phyloP scores from a whole-genome alignment of 2,329 filamentous ascomycete species.

The Gnomoniopsis smithogilvyi region DNA sequence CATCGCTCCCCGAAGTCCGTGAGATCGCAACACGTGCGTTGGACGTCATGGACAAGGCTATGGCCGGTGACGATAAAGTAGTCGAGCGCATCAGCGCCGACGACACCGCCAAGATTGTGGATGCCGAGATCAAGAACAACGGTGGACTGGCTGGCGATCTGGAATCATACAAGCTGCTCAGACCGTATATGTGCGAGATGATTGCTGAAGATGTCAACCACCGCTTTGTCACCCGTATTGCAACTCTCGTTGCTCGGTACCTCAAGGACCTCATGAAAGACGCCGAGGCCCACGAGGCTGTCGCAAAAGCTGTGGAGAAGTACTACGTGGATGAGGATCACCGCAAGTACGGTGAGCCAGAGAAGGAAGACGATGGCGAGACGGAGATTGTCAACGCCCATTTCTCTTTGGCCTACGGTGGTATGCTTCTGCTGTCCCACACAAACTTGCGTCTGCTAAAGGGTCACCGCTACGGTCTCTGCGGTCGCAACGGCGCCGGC shows the following conservation, averaged over 20 bases:
- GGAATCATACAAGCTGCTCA: constrained; percentile 65
- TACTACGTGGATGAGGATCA: constrained; percentile 81
- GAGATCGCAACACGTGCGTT: constrained; percentile 82
- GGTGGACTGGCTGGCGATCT: constrained; percentile 59
- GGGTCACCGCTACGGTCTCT: constrained; percentile 95
- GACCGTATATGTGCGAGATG: constrained; percentile 77
- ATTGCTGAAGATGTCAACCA: constrained; percentile 85
- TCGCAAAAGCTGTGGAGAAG: constrained; percentile 71
- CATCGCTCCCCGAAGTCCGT: constrained; percentile 90
- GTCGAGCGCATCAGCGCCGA: constrained; percentile 66
- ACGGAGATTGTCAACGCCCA: constrained; percentile 95
- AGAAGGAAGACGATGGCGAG: constrained; percentile 88
- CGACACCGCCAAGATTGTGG: constrained; percentile 72
- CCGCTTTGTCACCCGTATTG: constrained; percentile 72
- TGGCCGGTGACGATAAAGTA: constrained; percentile 67
- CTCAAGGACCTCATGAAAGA: constrained; percentile 66
- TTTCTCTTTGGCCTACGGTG: constrained; percentile 96
- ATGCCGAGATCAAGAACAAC: constrained; percentile 70
- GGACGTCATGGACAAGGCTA: constrained; percentile 87
- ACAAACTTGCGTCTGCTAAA: constrained; percentile 93
- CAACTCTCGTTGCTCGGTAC: constrained; percentile 68
- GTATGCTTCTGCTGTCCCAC: constrained; percentile 94
- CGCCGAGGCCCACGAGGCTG: constrained; percentile 54
- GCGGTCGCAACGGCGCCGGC: constrained; percentile 93
- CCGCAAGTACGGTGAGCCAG: constrained; percentile 79